Percentiles rank a stretch among this genome's conserved stretches.
Conservation (phyloP, 192 early-diverging fungal species). For the Coemansia biformis region DNA sequence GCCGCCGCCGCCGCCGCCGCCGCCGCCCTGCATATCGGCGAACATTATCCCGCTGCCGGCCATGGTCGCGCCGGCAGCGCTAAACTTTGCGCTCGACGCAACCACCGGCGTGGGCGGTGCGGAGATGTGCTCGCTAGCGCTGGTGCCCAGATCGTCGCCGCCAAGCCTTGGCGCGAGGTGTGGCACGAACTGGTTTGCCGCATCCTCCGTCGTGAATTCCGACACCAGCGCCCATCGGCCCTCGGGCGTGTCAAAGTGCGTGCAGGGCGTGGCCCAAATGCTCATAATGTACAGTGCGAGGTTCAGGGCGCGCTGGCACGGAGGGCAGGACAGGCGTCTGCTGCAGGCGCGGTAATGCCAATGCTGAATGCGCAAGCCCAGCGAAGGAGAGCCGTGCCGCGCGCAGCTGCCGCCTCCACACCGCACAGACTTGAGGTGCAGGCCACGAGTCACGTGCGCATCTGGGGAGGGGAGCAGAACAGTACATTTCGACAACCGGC, state of each 20-base stretch:
- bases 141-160: conserved; percentile 37
- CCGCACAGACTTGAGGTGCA: no score
- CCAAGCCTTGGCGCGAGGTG: conserved; percentile 20
- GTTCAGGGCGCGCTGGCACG: no score
- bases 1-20: neutral
- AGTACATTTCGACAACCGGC: no score
- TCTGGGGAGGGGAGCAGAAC: no score
- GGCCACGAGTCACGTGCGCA: no score
- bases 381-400: no score
- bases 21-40: conserved; percentile 4
- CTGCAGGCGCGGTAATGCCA: no score
- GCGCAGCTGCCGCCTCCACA: no score
- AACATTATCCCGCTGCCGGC: conserved; percentile 32
- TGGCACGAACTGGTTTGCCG: conserved; percentile 44
- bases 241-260: conserved; percentile 43
- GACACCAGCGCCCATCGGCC: conserved; percentile 38
- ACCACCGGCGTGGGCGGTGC: neutral
- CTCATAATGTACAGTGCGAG: no score
- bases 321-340: no score
- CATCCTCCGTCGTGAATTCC: conserved; percentile 40
- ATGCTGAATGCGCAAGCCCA: no score
- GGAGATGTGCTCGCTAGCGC: neutral
- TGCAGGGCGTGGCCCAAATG: conserved; percentile 7
- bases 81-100: conserved; percentile 9
- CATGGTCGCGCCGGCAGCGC: conserved; percentile 24